A percentile compares a stretch with the other conserved stretches of the same genome.
Conservation (phyloP, 345 rosid species). For the Nephelium lappaceum region DNA sequence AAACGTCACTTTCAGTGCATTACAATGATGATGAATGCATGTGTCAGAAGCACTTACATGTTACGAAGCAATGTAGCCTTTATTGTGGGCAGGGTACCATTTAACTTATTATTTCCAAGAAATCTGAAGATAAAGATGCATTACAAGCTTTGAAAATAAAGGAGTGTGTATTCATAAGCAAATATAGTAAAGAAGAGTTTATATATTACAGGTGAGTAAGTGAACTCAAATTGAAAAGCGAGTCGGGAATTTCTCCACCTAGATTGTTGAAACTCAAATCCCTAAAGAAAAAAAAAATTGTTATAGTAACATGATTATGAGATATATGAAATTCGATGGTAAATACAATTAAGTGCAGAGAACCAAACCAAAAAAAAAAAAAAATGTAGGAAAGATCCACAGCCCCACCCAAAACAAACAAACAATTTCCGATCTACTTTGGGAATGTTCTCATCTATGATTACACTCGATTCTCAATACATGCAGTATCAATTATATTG, state of each 20-base stretch:
- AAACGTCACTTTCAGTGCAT: not conserved
- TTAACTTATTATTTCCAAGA: conserved; percentile 55
- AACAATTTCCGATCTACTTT: not conserved
- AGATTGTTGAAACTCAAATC: conserved; percentile 67
- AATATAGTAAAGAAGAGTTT: not conserved
- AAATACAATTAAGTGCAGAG: not conserved
- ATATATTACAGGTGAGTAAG: conserved; percentile 55
- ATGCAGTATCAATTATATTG: too few species aligned
- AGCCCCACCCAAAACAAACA: not conserved
- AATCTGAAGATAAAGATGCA: conserved; percentile 50
- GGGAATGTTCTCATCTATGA: too few species aligned
- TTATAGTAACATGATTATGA: not conserved
- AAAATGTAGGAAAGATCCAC: not conserved
- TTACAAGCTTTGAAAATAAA: conserved; percentile 3
- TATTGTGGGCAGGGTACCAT: conserved; percentile 55
- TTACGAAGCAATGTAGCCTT: conserved; percentile 48
- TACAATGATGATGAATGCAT: not conserved
- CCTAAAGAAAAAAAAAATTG: conserved; percentile 33
- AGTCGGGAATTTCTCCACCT: conserved; percentile 41
- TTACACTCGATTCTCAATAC: too few species aligned
- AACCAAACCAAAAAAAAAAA: not conserved
- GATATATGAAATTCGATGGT: not conserved
- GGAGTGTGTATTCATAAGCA: conserved; percentile 3
- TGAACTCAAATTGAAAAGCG: conserved; percentile 41
- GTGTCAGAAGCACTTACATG: conserved; percentile 47